These are phyloP conservation scores for Coemansia sp. DNA, from an alignment of 371 early-diverging fungal species.

Conservation along the genomic window DNA sequence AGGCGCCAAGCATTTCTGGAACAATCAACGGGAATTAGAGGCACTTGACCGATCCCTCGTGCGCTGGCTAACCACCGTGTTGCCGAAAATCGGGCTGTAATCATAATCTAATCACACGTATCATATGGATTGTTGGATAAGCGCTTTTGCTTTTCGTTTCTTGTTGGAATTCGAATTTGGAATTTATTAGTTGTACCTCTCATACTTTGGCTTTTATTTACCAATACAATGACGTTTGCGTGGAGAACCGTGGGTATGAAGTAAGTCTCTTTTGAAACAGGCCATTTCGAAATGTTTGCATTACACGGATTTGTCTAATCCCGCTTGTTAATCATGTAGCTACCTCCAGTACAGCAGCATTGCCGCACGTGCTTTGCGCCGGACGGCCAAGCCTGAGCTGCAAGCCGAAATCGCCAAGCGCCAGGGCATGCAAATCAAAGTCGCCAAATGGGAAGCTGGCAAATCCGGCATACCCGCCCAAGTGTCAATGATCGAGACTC, in stretches of 20 bases:
- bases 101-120: background rate
- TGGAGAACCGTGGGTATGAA: conserved; percentile 47
- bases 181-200: background rate
- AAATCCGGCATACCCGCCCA: conserved; percentile 29
- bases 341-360: conserved; percentile 53
- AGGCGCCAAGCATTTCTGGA: conserved; percentile 41
- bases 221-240: conserved; percentile 31
- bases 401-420: conserved; percentile 48
- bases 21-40: background rate
- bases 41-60: background rate
- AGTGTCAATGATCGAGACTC: conserved; percentile 32
- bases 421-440: conserved; percentile 43
- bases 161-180: background rate
- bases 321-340: conserved; percentile 18
- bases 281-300: too few species aligned
- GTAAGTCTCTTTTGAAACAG: conserved; percentile 9
- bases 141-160: too few species aligned
- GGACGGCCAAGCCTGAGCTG: conserved; percentile 45
- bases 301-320: too few species aligned
- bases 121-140: too few species aligned
- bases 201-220: background rate
- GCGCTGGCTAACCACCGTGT: conserved; percentile 5
- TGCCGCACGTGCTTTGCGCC: conserved; percentile 50
- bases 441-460: conserved; percentile 47
- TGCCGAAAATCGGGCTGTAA: conserved; percentile 5